Evolutionary conservation across 208 protist species (phyloP).

Genomic region (Wallacemonas rigidus): DNA sequence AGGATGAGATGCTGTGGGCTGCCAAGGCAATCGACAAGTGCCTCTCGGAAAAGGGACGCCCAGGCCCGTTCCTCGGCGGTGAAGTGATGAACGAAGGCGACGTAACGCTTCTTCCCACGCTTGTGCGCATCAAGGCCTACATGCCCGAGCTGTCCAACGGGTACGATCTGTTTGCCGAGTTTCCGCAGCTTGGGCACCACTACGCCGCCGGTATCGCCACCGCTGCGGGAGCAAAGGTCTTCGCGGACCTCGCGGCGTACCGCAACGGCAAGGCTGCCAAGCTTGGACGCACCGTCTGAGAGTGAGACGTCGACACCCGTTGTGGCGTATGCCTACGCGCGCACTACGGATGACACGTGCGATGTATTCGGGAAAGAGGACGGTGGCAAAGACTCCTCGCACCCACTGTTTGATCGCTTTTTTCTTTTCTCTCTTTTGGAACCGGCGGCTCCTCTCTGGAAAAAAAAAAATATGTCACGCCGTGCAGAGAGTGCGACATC

Average conservation of each 20-base stretch:
- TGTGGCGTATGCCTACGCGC: too few relatives aligned
- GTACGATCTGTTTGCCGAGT: constrained; percentile 58
- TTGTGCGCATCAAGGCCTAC: constrained; percentile 51
- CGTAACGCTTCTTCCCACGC: constrained; percentile 53
- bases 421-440: too few relatives aligned
- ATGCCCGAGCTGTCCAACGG: constrained; percentile 43
- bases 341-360: too few relatives aligned
- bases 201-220: constrained; percentile 44
- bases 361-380: too few relatives aligned
- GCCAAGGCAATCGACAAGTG: constrained; percentile 53
- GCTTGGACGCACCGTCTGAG: constrained; percentile 9
- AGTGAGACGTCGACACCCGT: not conserved
- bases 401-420: too few relatives aligned
- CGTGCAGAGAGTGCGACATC: too few relatives aligned
- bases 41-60: constrained; percentile 38
- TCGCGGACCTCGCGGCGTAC: constrained; percentile 39
- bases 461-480: too few relatives aligned
- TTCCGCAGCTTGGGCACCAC: constrained; percentile 37
- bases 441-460: too few relatives aligned
- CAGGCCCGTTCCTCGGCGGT: constrained; percentile 74
- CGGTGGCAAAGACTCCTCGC: too few relatives aligned
- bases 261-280: constrained; percentile 16
- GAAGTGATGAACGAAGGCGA: constrained; percentile 60
- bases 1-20: constrained; percentile 51
- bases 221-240: constrained; percentile 42